Evolutionary conservation across 371 early-diverging fungal species (phyloP), one percentile per base, ranked within the genome.

Genomic region (Mortierella sp.): DNA sequence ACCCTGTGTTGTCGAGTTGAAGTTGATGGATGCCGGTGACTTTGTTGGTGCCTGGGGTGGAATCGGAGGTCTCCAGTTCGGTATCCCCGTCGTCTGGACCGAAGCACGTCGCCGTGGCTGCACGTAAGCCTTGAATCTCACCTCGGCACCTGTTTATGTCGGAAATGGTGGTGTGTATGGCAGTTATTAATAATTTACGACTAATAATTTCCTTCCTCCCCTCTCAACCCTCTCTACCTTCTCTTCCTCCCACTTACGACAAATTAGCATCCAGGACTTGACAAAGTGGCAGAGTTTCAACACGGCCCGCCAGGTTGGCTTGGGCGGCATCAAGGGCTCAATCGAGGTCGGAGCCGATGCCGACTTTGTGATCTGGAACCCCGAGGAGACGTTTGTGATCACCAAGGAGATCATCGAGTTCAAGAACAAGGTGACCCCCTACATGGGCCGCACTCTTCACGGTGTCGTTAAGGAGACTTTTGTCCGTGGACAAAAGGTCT

Each of bases 31-130:
- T 31, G 88, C 88, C 64, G 94, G 94, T 70, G 92, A 95, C 85
- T 95, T 95, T 86, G 88, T 92, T 48, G 87, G 88, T 64, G 95
- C 95, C 34, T 95, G 95, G 95, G 95, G 95, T 74, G 95, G 95
- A 70, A 94, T 95, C 79, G 93, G 95, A 22, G 90, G 93, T 44
- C 92, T 95, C n/a, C 94, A 94, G 82, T 93, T 94, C 80, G 95
- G 95, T 22, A 87, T 95, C 44, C 91, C 93, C 29, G 88, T 94
- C 26, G 87, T 95, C 64, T 95, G 95, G 95, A 93, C 93, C n/a
- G 95, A 93, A 80, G 94, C 93, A 55, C 89, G 87, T 70, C 85
- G 86, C 37, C 92, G 94, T 55, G 94, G 94, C 31, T 86, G 91
- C 76, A 89, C 80, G 88, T 90, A 87, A 82, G 86, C 79, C 5